These are phyloP conservation scores for Basidiobolus meristosporus DNA, from an alignment of 371 early-diverging fungal species.

Conservation along the genomic window DNA sequence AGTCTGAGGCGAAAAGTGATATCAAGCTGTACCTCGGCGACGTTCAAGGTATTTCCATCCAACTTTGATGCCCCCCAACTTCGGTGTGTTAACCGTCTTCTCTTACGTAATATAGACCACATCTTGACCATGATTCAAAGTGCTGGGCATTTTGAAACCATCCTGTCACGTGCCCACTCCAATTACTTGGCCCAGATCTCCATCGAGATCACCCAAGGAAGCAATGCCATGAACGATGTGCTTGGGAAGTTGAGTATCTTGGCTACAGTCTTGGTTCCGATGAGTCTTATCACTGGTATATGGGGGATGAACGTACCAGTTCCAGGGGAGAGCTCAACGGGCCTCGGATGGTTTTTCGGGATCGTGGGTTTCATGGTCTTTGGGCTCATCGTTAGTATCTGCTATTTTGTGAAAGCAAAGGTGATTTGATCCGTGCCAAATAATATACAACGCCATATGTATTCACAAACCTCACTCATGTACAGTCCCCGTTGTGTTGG, in stretches of 20 bases:
- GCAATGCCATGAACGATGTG: background rate
- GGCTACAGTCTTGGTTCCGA: slow-evolving; percentile 79
- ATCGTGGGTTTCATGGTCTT: background rate
- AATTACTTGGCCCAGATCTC: slow-evolving; percentile 93
- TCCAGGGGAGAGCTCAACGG: background rate
- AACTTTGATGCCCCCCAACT: too few relatives aligned
- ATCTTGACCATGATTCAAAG: slow-evolving; percentile 84
- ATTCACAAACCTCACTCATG: too few relatives aligned
- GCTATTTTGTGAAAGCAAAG: too few relatives aligned
- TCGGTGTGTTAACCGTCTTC: too few relatives aligned
- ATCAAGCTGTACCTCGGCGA: slow-evolving; percentile 77
- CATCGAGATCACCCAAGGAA: slow-evolving; percentile 84
- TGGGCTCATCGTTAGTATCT: too few relatives aligned
- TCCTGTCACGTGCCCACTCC: slow-evolving; percentile 75
- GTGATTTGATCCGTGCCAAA: too few relatives aligned
- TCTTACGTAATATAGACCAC: slow-evolving; percentile 38
- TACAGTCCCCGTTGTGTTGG: too few relatives aligned
- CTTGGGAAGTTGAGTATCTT: slow-evolving; percentile 10
- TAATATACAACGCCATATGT: too few relatives aligned
- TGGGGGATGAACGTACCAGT: background rate
- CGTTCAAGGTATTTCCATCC: slow-evolving; percentile 38
- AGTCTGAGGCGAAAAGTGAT: slow-evolving; percentile 28
- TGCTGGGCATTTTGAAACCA: slow-evolving; percentile 74
- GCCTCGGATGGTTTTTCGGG: background rate
- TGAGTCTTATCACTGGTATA: slow-evolving; percentile 12